Conservation (phyloP, 805 yeast species). For the Nakazawaea pomicola region DNA sequence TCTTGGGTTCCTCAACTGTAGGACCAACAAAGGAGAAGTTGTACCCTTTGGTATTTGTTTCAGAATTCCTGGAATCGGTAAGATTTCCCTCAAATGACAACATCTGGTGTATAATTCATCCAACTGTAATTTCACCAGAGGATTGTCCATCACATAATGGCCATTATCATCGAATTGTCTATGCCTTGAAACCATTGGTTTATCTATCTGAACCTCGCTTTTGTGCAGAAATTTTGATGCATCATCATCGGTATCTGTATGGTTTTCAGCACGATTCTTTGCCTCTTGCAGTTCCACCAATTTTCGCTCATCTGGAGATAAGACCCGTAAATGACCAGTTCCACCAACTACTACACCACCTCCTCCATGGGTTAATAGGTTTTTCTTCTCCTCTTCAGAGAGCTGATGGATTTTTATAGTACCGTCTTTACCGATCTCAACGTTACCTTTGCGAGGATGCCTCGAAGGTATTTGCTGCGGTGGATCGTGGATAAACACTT, state of each 20-base stretch:
- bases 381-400: slow-evolving; percentile 25
- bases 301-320: slow-evolving; percentile 14
- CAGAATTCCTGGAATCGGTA: slow-evolving; percentile 87
- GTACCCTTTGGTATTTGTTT: slow-evolving; percentile 78
- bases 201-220: slow-evolving; percentile 52
- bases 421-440: slow-evolving; percentile 32
- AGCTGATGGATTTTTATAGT: slow-evolving; percentile 28
- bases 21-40: slow-evolving; percentile 63
- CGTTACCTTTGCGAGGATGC: slow-evolving; percentile 76
- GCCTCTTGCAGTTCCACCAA: slow-evolving; percentile 20
- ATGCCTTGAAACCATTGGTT: slow-evolving; percentile 49
- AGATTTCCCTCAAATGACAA: slow-evolving; percentile 85
- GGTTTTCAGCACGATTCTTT: slow-evolving; percentile 8
- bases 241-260: slow-evolving; percentile 16
- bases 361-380: slow-evolving; percentile 29
- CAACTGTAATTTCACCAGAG: slow-evolving; percentile 36
- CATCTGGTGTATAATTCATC: slow-evolving; percentile 86
- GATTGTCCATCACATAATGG: slow-evolving; percentile 26
- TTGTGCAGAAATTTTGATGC: slow-evolving; percentile 13
- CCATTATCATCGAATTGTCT: slow-evolving; percentile 15
- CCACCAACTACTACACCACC: slow-evolving; percentile 80
- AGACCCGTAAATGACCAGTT: slow-evolving; percentile 54
- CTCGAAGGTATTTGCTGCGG: slow-evolving; percentile 93
- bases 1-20: slow-evolving; percentile 77
- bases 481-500: slow-evolving; percentile 71